These are phyloP conservation scores for Pholiota microspora DNA, from an alignment of 768 basidiomycete species.

Conservation along the genomic window DNA sequence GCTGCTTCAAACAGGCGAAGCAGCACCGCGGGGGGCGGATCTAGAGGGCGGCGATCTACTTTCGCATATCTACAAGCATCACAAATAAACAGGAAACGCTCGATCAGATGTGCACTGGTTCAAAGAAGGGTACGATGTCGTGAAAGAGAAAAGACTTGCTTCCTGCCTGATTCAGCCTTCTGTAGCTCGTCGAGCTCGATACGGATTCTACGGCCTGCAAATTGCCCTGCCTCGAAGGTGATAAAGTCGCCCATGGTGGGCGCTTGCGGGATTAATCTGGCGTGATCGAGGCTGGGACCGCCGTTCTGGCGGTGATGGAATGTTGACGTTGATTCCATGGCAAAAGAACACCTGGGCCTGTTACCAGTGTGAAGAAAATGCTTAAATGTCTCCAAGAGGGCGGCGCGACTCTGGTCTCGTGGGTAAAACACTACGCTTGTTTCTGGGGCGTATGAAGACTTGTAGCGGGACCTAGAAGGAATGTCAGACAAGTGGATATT, in stretches of 20 bases:
- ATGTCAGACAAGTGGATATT: conserved; percentile 4
- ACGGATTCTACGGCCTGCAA: conserved; percentile 46
- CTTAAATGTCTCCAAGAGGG: conserved; percentile 12
- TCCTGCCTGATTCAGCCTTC: conserved; percentile 66
- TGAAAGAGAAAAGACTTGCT: conserved; percentile 36
- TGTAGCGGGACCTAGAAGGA: neutral
- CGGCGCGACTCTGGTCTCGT: conserved; percentile 4
- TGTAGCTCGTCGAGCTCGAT: conserved; percentile 59
- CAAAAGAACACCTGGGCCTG: conserved; percentile 16
- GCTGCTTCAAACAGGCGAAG: conserved; percentile 50
- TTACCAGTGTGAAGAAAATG: neutral
- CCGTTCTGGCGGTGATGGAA: conserved; percentile 31
- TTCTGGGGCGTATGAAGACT: neutral
- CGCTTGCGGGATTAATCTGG: conserved; percentile 16
- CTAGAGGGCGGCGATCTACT: conserved; percentile 65
- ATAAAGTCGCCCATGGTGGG: conserved; percentile 37
- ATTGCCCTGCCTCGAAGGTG: conserved; percentile 50
- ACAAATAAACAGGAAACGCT: conserved; percentile 4
- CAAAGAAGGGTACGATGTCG: neutral
- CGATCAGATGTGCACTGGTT: conserved; percentile 2
- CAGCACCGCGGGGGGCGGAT: conserved; percentile 59
- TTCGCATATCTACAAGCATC: conserved; percentile 45
- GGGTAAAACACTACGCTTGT: neutral
- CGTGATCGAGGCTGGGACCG: conserved; percentile 24
- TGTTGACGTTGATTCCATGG: conserved; percentile 23